These are phyloP conservation scores for Colletotrichum ledebouriae DNA, from an alignment of 2,329 filamentous ascomycete species.

Conservation along the genomic window DNA sequence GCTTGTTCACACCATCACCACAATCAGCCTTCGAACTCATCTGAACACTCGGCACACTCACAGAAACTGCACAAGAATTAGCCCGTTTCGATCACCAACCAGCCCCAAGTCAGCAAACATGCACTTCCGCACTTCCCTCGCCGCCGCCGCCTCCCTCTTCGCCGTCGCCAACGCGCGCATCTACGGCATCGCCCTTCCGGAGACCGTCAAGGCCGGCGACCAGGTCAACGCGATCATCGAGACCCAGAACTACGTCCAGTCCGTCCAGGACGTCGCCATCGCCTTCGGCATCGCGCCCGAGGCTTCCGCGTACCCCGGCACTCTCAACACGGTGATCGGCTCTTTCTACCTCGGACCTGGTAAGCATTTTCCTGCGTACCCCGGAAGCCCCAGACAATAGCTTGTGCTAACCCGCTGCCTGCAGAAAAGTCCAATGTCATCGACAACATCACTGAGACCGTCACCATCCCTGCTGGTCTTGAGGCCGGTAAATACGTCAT, in stretches of 20 bases:
- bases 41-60: not conserved
- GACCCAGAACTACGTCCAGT: conserved; percentile 59
- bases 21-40: not conserved
- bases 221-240: conserved; percentile 52
- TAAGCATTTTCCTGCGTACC: conserved; percentile 39
- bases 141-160: conserved; percentile 45
- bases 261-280: conserved; percentile 58
- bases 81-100: not conserved
- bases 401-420: not conserved
- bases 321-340: conserved; percentile 46
- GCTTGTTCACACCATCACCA: not conserved
- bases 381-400: not conserved
- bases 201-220: conserved; percentile 55
- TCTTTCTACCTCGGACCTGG: conserved; percentile 55
- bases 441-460: conserved; percentile 45
- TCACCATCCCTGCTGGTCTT: conserved; percentile 46
- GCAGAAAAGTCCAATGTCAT: conserved; percentile 47
- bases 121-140: conserved; percentile 44
- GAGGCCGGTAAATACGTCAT: conserved; percentile 46
- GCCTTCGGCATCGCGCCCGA: conserved; percentile 54
- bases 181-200: conserved; percentile 57
- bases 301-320: conserved; percentile 45
- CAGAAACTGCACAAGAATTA: no score
- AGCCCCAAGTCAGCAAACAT: conserved; percentile 37
- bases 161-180: conserved; percentile 55